Evolutionary conservation across 164 flowering plant genomes (phyloP).

Genomic region (Magnolia officinalis): DNA sequence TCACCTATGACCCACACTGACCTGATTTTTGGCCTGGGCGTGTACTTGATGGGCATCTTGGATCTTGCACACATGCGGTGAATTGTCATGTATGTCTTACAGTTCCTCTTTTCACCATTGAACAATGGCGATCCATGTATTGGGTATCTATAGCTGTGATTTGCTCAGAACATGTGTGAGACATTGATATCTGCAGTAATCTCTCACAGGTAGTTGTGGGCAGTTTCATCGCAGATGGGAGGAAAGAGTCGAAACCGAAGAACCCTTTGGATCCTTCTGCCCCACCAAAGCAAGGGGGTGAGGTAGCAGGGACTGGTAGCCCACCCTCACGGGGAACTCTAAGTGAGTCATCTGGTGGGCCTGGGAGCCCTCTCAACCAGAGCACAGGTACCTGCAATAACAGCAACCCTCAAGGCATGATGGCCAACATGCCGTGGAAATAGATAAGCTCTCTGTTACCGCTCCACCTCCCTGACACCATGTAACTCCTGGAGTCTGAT

Average conservation of each 20-base stretch:
- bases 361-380: conserved; percentile 79
- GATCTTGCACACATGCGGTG: too few relatives aligned
- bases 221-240: conserved; percentile 60
- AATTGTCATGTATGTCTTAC: too few relatives aligned
- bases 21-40: too few relatives aligned
- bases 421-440: conserved; percentile 63
- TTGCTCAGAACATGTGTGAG: too few relatives aligned
- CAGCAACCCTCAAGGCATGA: conserved; percentile 35
- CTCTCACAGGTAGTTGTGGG: conserved; percentile 67
- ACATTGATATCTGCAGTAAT: not conserved
- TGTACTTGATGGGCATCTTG: too few relatives aligned
- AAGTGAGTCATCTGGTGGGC: conserved; percentile 84
- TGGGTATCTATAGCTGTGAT: too few relatives aligned
- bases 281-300: conserved; percentile 31
- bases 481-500: not conserved
- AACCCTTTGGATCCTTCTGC: conserved; percentile 40
- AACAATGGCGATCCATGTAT: too few relatives aligned
- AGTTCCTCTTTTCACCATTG: too few relatives aligned
- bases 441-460: conserved; percentile 14
- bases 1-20: too few relatives aligned
- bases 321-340: conserved; percentile 71
- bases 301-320: conserved; percentile 46
- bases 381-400: conserved; percentile 53
- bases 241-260: conserved; percentile 41
- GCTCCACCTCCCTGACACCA: not conserved